Evolutionary conservation across 1,284 basidiomycete genomes (phyloP).

Genomic region (Irpex lacteus): DNA sequence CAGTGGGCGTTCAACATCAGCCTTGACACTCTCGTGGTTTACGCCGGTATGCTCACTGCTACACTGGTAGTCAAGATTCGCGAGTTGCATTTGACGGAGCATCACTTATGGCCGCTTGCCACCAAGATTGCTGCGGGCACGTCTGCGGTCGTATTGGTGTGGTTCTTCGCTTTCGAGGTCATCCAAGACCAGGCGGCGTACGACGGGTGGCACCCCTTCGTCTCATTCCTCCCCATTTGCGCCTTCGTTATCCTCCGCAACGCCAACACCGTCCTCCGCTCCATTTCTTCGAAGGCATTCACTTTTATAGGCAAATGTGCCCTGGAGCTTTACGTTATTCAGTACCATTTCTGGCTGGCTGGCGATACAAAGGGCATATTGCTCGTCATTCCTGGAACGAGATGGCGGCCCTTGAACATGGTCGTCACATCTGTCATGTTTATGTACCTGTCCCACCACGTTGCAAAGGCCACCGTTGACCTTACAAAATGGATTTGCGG

Average conservation of each 20-base stretch:
- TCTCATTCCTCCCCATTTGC: slow-evolving; percentile 79
- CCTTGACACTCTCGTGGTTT: slow-evolving; percentile 87
- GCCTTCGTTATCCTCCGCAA: slow-evolving; percentile 78
- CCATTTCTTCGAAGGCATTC: slow-evolving; percentile 67
- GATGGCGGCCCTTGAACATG: slow-evolving; percentile 74
- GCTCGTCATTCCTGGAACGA: slow-evolving; percentile 72
- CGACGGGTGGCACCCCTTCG: slow-evolving; percentile 81
- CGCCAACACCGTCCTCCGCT: slow-evolving; percentile 67
- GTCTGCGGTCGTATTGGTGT: slow-evolving; percentile 56
- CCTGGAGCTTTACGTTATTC: slow-evolving; percentile 85
- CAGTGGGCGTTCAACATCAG: slow-evolving; percentile 88
- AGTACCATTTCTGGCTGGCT: slow-evolving; percentile 88
- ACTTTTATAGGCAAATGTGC: slow-evolving; percentile 82
- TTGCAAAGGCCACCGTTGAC: slow-evolving; percentile 72
- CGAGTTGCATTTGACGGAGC: slow-evolving; percentile 69
- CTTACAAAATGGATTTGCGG: slow-evolving; percentile 72
- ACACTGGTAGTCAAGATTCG: slow-evolving; percentile 74
- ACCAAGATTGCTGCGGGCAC: slow-evolving; percentile 45
- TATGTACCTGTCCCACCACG: slow-evolving; percentile 74
- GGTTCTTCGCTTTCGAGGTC: slow-evolving; percentile 85
- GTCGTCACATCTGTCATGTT: slow-evolving; percentile 74
- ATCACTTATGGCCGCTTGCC: slow-evolving; percentile 59
- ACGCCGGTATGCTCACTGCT: slow-evolving; percentile 80
- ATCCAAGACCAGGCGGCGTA: slow-evolving; percentile 77
- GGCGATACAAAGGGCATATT: slow-evolving; percentile 85